Base-by-base conservation (phyloP, 495 filamentous ascomycete species). In the Hypoxylon perforatum region DNA sequence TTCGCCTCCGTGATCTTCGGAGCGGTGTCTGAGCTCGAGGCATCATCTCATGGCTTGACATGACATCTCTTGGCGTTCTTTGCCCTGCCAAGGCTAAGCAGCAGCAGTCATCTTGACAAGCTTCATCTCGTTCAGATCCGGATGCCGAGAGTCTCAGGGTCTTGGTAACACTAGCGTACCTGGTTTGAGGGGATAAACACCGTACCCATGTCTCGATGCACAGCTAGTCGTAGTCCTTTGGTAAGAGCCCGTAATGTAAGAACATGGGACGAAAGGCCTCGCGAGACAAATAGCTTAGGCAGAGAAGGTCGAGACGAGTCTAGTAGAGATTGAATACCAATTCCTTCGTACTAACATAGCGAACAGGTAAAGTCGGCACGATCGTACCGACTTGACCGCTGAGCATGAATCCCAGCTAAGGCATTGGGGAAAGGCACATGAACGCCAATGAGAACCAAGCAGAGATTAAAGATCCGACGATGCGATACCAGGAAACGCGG, bases 401-500 rank as follows among this genome's bases (percentile, higher is more conserved):
- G 17, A 41, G 46, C 56, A 60, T 47, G 28, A 57, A 61, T 7
- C 25, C 25, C 25, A 28, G 7, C 25, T 3, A 15, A 55, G 25
- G 23, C 48, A 45, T 54, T 49, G 15, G 35, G 39, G 33, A 30
- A 52, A 44, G 5, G 4, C 11, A 47, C 12, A 17, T 44, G 48
- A 44, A 18, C 50, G 38, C 65, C 65, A 69, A 63, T 64, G 33
- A 59, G 18, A 21, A 12, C 33, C 25, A 18, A 18, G 35, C 1
- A 23, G n/a, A n/a, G 25, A 15, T 42, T 12, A 23, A n/a, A 18
- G 58, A 68, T 68, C 21, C 38, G 49, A 64, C 35, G 65, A 62
- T 69, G 54, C 25, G 65, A 64, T 56, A n/a, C 60, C 49, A 64
- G 60, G 65, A 69, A 69, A 50, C 55, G 60, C 65, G 65, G 65